Evolutionary conservation across 192 early-diverging fungal species (phyloP), one percentile per base, ranked within the genome.

Genomic region (Backusella macrospora): DNA sequence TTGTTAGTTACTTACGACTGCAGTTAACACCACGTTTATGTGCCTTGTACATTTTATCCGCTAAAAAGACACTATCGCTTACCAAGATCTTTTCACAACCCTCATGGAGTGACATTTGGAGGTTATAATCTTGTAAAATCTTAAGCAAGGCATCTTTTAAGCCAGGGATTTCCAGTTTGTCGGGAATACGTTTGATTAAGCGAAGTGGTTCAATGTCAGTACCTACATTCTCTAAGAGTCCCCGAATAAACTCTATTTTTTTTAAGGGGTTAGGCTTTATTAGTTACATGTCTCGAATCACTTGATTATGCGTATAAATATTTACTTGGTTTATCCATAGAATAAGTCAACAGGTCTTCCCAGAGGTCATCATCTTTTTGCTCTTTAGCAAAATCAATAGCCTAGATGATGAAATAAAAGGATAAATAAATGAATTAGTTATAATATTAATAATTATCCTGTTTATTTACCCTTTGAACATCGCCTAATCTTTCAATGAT

Each of bases 371-470:
- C 90, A 82, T 99, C 97, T 73, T 95, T 96, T 81, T 98, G 96
- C 66, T 99, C 96, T 81, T 96, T 95, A 5, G 96, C 95, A 88
- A 99, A 99, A 72, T 97, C 96, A 75, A 99, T 99, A 0, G 98
- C 98, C 84, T 92, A 76, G 40, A 23, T 39, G 15, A 39, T 38
- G 13, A 52, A 29, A 23, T 45, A 16, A 63, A 49, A 65, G 34
- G 21, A 65, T 37, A 5, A 67, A 37, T 59, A 43, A 46, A 8
- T 29, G 15, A 13, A 34, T 6, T 45, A 34, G 3, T 59, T 12
- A 39, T n/a, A n/a, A n/a, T 48, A 12, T 44, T 42, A 6, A 48
- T 45, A 8, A 9, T 26, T 47, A 6, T 23, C 68, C 14, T 40
- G 16, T 29, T 49, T 42, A 40, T 21, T 74, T 81, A 94, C 92